Base-by-base conservation (phyloP, 1,284 basidiomycete genomes). In the Bjerkandera adusta region DNA sequence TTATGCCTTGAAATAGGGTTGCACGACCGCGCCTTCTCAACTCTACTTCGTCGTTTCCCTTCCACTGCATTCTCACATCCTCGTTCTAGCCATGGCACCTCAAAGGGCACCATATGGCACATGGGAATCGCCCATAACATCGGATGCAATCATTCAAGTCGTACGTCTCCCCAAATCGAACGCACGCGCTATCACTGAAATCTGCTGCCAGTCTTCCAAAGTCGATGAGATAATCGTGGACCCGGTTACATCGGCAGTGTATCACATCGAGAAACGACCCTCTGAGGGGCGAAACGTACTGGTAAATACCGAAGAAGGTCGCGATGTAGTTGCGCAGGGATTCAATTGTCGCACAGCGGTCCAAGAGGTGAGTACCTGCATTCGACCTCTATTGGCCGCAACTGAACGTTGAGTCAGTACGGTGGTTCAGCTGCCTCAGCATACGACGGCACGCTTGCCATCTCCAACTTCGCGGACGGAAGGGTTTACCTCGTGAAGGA, bases 251-350 rank as follows among this genome's bases (percentile, higher is more conserved):
- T 68, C 68, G 2, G 65, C 64, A 5, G 60, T 84, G 18, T 85
- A 83, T 55, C 79, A 83, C 62, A 56, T 84, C 41, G 85, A 89
- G 57, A 68, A 64, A 7, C 64, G 85, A 7, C 82, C 87, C 0
- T 70, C 73, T 12, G 83, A 89, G 57, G 70, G 64, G 11, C 78
- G 85, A 5, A 69, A 85, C 1, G 80, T 81, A 0, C 63, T 88
- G 8, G 76, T 87, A 27, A 68, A 79, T 34, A 73, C 72, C 0
- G 53, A 64, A 18, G 67, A 65, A 4, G 68, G 68, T 15, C 59
- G 59, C 30, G 82, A 85, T 55, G 63, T 83, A 1, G 67, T 81
- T 20, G 75, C 73, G 2, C 56, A 65, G 35, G 66, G 66, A 3
- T 85, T 72, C 71, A 80, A 85, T 59, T 75, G 76, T 4, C 68